Base-by-base conservation (phyloP, 345 rosid genomes). In the Barbarea vulgaris region DNA sequence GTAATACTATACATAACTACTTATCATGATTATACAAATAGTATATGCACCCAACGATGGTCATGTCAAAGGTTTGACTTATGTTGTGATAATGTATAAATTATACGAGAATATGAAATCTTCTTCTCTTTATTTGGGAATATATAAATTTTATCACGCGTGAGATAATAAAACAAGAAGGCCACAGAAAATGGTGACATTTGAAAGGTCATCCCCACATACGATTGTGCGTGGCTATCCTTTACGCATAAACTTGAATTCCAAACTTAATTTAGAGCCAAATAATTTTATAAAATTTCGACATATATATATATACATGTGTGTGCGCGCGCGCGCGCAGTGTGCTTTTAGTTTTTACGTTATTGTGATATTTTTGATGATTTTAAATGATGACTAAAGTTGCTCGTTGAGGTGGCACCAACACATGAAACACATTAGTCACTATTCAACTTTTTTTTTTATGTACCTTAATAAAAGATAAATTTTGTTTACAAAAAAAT, bases 41-140 rank as follows among this genome's bases (percentile, higher is more conserved):
- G 55, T 64, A 70, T 64, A 48, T 70, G 59, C 52, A 77, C 60
- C 60, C 54, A 77, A 77, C 30, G 70, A 27, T 12, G 27, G 76
- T 71, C 72, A 36, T 77, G 55, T 77, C 80, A 71, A 70, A 55
- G 9, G 80, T 64, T 77, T 70, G 80, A 77, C 80, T 70, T 70
- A 64, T 71, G 80, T 77, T 64, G 62, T 64, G 39, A 70, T 64
- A 55, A 77, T 70, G 64, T 41, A 61, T 53, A 62, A 17, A 22
- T 33, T 70, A 59, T 21, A 7, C 3, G 7, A 70, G 24, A 33
- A 14, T 70, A 47, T 50, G 28, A 33, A 57, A 33, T 58, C 50
- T 44, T 47, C 58, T 1, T 6, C 7, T 27, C 14, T 66, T 31
- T 61, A 19, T 72, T 28, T 19, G 55, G 55, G 56, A 54, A 55